Conservation (phyloP, 129 eudicot genomes). For the Dittrichia graveolens region DNA sequence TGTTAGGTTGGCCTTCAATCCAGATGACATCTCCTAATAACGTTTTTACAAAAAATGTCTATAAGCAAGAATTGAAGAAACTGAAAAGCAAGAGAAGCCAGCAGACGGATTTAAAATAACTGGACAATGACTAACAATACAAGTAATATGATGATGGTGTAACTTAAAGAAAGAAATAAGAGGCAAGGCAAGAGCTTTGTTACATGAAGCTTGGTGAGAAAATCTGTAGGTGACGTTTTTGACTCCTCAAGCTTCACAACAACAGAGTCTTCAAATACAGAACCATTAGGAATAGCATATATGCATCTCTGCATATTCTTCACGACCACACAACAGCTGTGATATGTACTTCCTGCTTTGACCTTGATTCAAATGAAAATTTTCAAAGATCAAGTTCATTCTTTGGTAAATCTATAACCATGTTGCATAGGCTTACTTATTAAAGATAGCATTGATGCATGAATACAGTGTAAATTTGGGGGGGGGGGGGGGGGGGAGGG, state of each 20-base stretch:
- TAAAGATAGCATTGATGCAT: neutral
- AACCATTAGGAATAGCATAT: constrained; percentile 74
- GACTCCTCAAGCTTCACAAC: constrained; percentile 70
- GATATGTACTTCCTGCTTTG: constrained; percentile 76
- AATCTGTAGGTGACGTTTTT: constrained; percentile 43
- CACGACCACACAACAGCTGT: constrained; percentile 92
- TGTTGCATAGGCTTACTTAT: neutral
- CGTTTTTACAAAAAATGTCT: constrained; percentile 4
- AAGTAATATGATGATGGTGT: constrained; percentile 13
- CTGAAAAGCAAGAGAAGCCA: neutral
- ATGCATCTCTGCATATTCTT: constrained; percentile 97
- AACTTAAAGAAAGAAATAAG: neutral
- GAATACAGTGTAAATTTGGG: neutral
- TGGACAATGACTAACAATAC: constrained; percentile 15
- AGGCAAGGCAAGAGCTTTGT: constrained; percentile 1
- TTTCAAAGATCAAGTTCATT: constrained; percentile 27
- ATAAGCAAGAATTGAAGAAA: constrained; percentile 16
- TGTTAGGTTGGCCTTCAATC: constrained; percentile 66
- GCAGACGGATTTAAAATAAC: neutral
- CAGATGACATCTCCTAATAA: constrained; percentile 80
- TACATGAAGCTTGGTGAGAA: constrained; percentile 77
- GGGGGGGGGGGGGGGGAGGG: too few relatives aligned
- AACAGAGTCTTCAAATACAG: constrained; percentile 47
- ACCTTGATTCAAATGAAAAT: constrained; percentile 53
- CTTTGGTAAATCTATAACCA: constrained; percentile 10